Percentiles rank a stretch among this genome's conserved stretches.
Evolutionary conservation across 768 basidiomycete species (phyloP).

Genomic region (Phanerodontia chrysosporium): DNA sequence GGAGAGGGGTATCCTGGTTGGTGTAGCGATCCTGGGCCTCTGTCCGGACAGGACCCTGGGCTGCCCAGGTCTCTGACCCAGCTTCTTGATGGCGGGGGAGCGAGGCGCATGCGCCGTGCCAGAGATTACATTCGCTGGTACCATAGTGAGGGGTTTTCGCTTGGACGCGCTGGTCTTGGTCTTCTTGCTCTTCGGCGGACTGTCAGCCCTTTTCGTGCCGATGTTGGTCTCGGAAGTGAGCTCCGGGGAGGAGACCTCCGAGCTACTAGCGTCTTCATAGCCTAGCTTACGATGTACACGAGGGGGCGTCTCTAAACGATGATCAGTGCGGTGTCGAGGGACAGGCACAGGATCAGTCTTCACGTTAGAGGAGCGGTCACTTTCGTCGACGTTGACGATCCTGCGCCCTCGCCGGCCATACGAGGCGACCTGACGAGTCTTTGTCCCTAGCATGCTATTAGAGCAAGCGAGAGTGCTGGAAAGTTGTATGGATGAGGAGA

Average conservation of each 20-base stretch:
- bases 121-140: slow-evolving; percentile 32
- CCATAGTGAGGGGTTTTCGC: slow-evolving; percentile 39
- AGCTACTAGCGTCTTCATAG: not conserved
- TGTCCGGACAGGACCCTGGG: slow-evolving; percentile 7
- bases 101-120: not conserved
- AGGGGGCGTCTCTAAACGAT: not conserved
- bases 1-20: slow-evolving; percentile 1
- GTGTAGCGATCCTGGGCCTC: not conserved
- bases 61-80: slow-evolving; percentile 16
- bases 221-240: slow-evolving; percentile 1
- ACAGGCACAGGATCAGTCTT: not conserved
- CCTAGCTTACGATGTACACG: not conserved
- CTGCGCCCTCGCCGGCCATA: slow-evolving; percentile 29
- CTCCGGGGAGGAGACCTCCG: not conserved
- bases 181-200: slow-evolving; percentile 15
- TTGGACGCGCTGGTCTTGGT: slow-evolving; percentile 4
- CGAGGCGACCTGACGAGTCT: slow-evolving; percentile 29
- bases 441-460: slow-evolving; percentile 22
- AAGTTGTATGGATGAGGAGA: not conserved
- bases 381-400: slow-evolving; percentile 25
- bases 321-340: not conserved
- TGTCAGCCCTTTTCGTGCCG: slow-evolving; percentile 7
- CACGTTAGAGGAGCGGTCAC: not conserved
- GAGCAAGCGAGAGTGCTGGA: not conserved
- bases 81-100: not conserved